These are phyloP conservation scores for Cyclotella choctawhatcheeana DNA, from an alignment of 108 stramenopile genomes.

Conservation along the genomic window DNA sequence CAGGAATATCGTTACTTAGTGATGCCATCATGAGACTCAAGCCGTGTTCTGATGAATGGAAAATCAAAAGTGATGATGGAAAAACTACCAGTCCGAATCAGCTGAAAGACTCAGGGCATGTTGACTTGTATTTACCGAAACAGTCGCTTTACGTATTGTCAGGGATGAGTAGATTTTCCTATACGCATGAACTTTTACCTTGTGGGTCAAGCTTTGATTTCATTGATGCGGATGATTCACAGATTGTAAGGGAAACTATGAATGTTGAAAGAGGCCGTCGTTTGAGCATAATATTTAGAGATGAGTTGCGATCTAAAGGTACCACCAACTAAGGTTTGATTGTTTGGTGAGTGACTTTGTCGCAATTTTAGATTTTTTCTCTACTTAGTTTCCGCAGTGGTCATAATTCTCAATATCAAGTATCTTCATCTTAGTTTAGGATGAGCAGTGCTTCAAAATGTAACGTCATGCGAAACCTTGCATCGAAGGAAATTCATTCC, in stretches of 20 bases:
- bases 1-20: slow-evolving; percentile 83
- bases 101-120: slow-evolving; percentile 38
- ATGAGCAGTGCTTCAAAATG: neutral
- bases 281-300: slow-evolving; percentile 82
- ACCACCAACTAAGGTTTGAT: neutral
- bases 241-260: slow-evolving; percentile 2
- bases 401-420: too few relatives aligned
- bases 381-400: too few relatives aligned
- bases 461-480: neutral
- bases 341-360: too few relatives aligned
- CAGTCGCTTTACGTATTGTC: slow-evolving; percentile 75
- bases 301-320: slow-evolving; percentile 32
- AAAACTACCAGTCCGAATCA: neutral
- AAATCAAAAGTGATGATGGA: slow-evolving; percentile 16
- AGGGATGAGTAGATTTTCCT: slow-evolving; percentile 69
- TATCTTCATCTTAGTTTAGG: too few relatives aligned
- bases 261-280: slow-evolving; percentile 64
- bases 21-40: slow-evolving; percentile 75
- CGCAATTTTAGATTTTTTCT: too few relatives aligned
- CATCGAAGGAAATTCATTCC: slow-evolving; percentile 7
- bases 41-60: slow-evolving; percentile 53
- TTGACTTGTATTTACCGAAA: slow-evolving; percentile 79
- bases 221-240: neutral
- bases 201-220: slow-evolving; percentile 56
- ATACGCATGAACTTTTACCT: slow-evolving; percentile 76